Evolutionary conservation across 768 basidiomycete species (phyloP).

Genomic region (Podaxis sp.): DNA sequence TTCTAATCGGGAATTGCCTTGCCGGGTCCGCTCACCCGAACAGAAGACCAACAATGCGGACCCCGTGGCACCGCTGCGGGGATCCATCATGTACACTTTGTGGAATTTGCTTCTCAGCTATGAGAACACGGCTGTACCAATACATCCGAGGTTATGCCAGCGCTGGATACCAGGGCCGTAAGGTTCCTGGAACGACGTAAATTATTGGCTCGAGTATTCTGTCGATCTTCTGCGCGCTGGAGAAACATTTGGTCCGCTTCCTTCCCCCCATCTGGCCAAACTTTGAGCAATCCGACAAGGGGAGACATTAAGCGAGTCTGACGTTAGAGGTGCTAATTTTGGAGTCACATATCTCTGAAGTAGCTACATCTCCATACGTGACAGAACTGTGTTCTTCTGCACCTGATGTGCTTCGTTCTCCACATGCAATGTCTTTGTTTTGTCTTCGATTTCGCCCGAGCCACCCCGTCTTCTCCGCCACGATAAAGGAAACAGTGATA

Average conservation of each 20-base stretch:
- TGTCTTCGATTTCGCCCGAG: not conserved
- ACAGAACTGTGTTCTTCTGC: not conserved
- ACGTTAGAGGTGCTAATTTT: not conserved
- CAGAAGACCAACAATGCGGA: not conserved
- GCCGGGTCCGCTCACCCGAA: not conserved
- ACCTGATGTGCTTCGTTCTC: not conserved
- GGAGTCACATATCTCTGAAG: not conserved
- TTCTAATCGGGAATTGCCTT: constrained; percentile 2
- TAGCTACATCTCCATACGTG: not conserved
- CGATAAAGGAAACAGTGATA: constrained; percentile 50
- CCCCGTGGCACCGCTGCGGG: constrained; percentile 5
- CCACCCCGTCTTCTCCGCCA: constrained; percentile 50
- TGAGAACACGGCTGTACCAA: not conserved
- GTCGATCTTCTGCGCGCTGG: not conserved
- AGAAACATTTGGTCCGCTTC: not conserved
- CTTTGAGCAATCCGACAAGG: not conserved
- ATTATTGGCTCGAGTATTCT: not conserved
- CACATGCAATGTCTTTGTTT: not conserved
- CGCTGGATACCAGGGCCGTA: not conserved
- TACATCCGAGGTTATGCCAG: not conserved
- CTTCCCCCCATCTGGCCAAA: not conserved
- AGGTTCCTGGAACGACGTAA: not conserved
- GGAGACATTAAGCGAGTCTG: not conserved
- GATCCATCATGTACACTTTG: not conserved
- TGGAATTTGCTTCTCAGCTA: not conserved